Evolutionary conservation across 306 rosid genomes (phyloP), one percentile per base, ranked within the genome.

Genomic region (Arachis hypogaea): DNA sequence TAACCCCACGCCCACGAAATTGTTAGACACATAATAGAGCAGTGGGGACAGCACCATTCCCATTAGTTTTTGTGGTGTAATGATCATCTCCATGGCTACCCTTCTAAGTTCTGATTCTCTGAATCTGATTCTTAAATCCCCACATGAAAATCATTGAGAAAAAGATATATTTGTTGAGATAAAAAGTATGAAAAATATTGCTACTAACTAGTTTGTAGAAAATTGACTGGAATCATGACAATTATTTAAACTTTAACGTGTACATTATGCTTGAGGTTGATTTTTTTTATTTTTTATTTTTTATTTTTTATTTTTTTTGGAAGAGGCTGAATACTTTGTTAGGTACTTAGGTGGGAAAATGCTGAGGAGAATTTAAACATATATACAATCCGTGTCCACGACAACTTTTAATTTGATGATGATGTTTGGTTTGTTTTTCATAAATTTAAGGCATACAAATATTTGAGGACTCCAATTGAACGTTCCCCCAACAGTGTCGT

Each of bases 1-100:
- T 52, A 50, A 68, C 41, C 7, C 43, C 52, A 14, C 56, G 66
- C 64, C 56, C 6, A 14, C 12, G 67, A 36, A 11, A 61, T 61
- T 7, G 10, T 0, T 0, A 2, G 38, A 33, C 38, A 2, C 38
- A 33, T 71, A 59, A 59, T 58, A 0, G 1, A 43, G 33, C 18
- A 52, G 57, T 9, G 9, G 14, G 1, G n/a, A 29, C 30, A 5
- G 44, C 12, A 7, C 36, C 57, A 11, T 44, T 22, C 43, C 55
- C 18, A 56, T 57, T 22, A 58, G 54, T 33, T 33, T 33, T 33
- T 33, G 38, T 30, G n/a, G 47, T 8, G 12, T 50, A 46, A 59
- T 46, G 36, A 36, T 11, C 12, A 18, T 12, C 44, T 18, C 7
- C 4, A 1, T 70, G 40, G 8, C 12, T 7, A 43, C 65, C 33